Evolutionary conservation across 2,329 filamentous ascomycete genomes (phyloP).

Genomic region (Penicillium sclerotigenum): DNA sequence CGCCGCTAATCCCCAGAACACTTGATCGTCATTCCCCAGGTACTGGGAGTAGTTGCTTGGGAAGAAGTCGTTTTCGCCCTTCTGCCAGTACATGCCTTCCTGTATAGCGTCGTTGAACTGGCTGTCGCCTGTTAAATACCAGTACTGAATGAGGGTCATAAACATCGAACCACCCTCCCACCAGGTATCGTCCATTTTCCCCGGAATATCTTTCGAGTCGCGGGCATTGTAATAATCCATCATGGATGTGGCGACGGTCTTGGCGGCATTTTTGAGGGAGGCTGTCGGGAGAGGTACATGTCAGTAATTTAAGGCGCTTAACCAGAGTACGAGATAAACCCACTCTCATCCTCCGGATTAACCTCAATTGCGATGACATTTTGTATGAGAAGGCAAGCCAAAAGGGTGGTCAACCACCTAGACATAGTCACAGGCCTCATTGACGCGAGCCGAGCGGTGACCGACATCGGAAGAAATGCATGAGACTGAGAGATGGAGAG

Average conservation of each 20-base stretch:
- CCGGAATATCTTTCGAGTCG: constrained; percentile 46
- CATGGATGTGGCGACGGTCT: constrained; percentile 45
- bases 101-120: constrained; percentile 59
- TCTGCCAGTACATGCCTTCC: constrained; percentile 28
- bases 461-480: constrained; percentile 6
- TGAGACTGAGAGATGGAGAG: neutral
- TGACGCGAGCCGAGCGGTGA: neutral
- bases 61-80: constrained; percentile 30
- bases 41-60: constrained; percentile 29
- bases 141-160: constrained; percentile 66
- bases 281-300: constrained; percentile 14
- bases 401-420: neutral
- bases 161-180: constrained; percentile 68
- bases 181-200: constrained; percentile 66
- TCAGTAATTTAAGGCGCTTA: neutral
- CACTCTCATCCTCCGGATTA: constrained; percentile 6
- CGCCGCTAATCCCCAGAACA: constrained; percentile 64
- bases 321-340: neutral
- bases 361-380: constrained; percentile 1
- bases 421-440: constrained; percentile 1
- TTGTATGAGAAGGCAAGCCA: neutral
- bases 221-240: constrained; percentile 52
- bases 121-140: constrained; percentile 61
- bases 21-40: constrained; percentile 61
- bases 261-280: constrained; percentile 41